A percentile compares a stretch with the other conserved stretches of the same genome.
Evolutionary conservation across 192 early-diverging fungal genomes (phyloP).

Genomic region (Coemansia sp.): DNA sequence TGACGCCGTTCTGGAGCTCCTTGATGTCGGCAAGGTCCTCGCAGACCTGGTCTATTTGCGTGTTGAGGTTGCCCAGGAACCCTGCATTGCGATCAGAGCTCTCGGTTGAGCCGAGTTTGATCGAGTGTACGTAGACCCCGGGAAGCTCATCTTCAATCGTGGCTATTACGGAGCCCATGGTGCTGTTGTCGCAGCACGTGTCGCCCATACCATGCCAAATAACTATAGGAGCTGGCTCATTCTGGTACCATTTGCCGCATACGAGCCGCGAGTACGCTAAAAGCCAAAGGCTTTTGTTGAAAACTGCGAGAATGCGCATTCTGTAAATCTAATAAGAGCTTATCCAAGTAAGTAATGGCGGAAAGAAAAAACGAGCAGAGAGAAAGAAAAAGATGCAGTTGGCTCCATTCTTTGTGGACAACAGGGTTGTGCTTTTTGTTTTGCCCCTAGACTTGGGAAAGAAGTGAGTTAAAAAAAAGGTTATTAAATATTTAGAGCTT

Average conservation of each 20-base stretch:
- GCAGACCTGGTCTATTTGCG: constrained; percentile 80
- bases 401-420: no score
- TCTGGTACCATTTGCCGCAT: neutral
- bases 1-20: constrained; percentile 73
- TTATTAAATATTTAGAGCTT: constrained; percentile 31
- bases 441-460: no score
- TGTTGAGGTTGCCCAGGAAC: constrained; percentile 85
- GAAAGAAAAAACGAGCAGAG: neutral
- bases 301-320: constrained; percentile 1
- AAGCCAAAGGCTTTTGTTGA: neutral
- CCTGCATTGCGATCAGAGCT: constrained; percentile 74
- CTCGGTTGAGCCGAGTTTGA: constrained; percentile 65
- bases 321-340: neutral
- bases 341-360: neutral
- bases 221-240: constrained; percentile 56
- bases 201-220: constrained; percentile 94
- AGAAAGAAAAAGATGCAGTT: neutral
- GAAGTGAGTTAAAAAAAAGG: neutral
- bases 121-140: constrained; percentile 73
- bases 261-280: neutral
- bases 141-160: constrained; percentile 56
- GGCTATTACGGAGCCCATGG: constrained; percentile 56
- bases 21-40: constrained; percentile 57
- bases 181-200: constrained; percentile 69
- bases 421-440: no score